A percentile compares a stretch with the other conserved stretches of the same genome.
Evolutionary conservation across 768 basidiomycete species (phyloP).

Genomic region (Lactarius akahatsu): DNA sequence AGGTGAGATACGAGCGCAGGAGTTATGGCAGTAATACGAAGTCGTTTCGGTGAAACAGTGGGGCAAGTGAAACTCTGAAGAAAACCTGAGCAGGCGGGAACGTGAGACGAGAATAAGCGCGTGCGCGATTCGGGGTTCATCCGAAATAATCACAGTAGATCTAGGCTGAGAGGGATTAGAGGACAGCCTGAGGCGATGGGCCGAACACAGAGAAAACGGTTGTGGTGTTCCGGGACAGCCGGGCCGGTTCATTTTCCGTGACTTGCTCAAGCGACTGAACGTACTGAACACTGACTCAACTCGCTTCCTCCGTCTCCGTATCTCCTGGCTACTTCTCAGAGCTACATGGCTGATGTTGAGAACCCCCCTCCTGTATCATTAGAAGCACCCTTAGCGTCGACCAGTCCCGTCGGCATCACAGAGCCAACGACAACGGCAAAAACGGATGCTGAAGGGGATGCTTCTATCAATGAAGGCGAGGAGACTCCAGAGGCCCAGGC

Average conservation of each 20-base stretch:
- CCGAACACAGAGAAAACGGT: too few relatives aligned
- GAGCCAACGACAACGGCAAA: background rate
- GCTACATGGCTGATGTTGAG: conserved; percentile 15
- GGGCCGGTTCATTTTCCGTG: conserved; percentile 9
- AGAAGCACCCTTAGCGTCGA: background rate
- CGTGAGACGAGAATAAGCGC: too few relatives aligned
- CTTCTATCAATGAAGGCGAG: conserved; percentile 7
- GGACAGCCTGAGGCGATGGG: too few relatives aligned
- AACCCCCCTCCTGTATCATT: background rate
- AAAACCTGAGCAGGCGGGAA: too few relatives aligned
- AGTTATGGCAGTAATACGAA: too few relatives aligned
- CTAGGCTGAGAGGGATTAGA: too few relatives aligned
- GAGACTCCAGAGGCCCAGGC: conserved; percentile 49
- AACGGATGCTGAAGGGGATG: background rate
- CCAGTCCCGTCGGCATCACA: background rate
- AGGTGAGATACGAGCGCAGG: too few relatives aligned
- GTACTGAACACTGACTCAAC: background rate
- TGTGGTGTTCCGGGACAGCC: background rate
- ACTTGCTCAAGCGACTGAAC: too few relatives aligned
- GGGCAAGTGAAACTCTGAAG: too few relatives aligned
- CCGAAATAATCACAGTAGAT: too few relatives aligned
- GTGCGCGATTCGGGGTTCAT: too few relatives aligned
- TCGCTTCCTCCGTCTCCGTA: background rate
- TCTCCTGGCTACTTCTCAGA: background rate
- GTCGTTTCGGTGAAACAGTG: too few relatives aligned